These are phyloP conservation scores for Kurtzmaniella cleridarum DNA, from an alignment of 805 yeast genomes.

Conservation along the genomic window DNA sequence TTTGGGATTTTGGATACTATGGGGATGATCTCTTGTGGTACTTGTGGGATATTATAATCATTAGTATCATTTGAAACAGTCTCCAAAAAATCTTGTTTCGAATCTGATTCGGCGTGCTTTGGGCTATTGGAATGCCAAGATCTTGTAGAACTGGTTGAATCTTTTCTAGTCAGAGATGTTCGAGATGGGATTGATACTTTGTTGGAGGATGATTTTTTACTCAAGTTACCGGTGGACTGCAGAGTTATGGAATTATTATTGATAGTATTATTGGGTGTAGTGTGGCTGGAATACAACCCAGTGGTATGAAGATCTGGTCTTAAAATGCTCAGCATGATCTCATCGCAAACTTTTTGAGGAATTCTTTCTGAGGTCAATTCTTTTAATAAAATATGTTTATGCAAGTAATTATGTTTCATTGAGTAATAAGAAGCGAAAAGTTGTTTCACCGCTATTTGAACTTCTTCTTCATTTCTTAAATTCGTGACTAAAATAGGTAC, in stretches of 20 bases:
- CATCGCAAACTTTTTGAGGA: constrained; percentile 5
- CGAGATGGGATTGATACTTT: too few relatives aligned
- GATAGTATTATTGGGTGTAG: constrained; percentile 12
- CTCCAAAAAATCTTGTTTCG: too few relatives aligned
- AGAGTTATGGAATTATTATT: too few relatives aligned
- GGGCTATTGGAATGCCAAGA: too few relatives aligned
- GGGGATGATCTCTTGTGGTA: constrained; percentile 7
- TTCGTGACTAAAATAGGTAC: constrained; percentile 17
- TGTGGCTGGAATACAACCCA: constrained; percentile 23
- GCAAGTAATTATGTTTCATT: constrained; percentile 27
- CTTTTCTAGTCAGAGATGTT: too few relatives aligned
- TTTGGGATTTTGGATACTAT: constrained; percentile 19
- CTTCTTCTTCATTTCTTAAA: constrained; percentile 5
- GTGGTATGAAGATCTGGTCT: constrained; percentile 6
- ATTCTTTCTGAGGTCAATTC: constrained; percentile 35
- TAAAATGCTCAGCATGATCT: background rate
- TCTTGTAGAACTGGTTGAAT: too few relatives aligned
- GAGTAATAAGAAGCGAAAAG: constrained; percentile 25
- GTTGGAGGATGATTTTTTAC: too few relatives aligned
- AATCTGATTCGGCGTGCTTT: too few relatives aligned
- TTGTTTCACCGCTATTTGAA: constrained; percentile 12
- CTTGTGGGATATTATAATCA: background rate
- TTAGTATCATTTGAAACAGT: background rate
- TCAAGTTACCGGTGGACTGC: too few relatives aligned
- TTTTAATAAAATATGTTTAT: constrained; percentile 40